Percentiles rank a stretch among this genome's conserved stretches.
These are phyloP conservation scores for Barnettozyma botsteinii DNA, from an alignment of 805 yeast genomes.

Conservation along the genomic window DNA sequence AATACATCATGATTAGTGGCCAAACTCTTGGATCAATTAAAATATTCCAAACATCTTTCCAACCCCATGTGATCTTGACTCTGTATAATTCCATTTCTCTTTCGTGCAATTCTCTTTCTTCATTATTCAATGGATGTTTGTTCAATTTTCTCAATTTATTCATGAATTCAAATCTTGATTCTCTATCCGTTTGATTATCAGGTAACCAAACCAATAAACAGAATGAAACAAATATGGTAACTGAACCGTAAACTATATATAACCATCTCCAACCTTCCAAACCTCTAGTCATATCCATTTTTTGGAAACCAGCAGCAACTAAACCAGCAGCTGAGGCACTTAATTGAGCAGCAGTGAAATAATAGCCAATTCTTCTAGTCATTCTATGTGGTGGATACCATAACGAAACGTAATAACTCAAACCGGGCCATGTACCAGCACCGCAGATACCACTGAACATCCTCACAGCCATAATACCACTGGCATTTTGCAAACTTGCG, in stretches of 20 bases:
- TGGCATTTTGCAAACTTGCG: constrained; percentile 46
- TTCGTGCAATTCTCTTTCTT: constrained; percentile 52
- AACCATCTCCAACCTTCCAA: constrained; percentile 84
- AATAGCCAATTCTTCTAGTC: constrained; percentile 78
- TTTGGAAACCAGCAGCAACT: constrained; percentile 83
- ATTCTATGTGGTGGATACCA: constrained; percentile 81
- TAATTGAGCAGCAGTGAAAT: constrained; percentile 88
- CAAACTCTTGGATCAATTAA: constrained; percentile 62
- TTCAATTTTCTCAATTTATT: constrained; percentile 19
- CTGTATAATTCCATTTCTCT: constrained; percentile 54
- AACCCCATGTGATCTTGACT: constrained; percentile 45
- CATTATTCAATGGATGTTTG: constrained; percentile 42
- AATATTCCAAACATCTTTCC: constrained; percentile 50
- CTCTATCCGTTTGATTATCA: constrained; percentile 33
- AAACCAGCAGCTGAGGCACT: constrained; percentile 87
- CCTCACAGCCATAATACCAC: constrained; percentile 65
- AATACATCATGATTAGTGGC: constrained; percentile 84
- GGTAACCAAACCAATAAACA: constrained; percentile 79
- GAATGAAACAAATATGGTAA: constrained; percentile 61
- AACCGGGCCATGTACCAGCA: constrained; percentile 90
- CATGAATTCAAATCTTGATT: constrained; percentile 9
- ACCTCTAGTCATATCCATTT: constrained; percentile 67
- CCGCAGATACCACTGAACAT: constrained; percentile 71
- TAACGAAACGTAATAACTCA: constrained; percentile 74
- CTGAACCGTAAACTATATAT: constrained; percentile 68